These are phyloP conservation scores for Trebouxiophyceae sp. DNA, from an alignment of 163 green algal genomes.

Conservation along the genomic window DNA sequence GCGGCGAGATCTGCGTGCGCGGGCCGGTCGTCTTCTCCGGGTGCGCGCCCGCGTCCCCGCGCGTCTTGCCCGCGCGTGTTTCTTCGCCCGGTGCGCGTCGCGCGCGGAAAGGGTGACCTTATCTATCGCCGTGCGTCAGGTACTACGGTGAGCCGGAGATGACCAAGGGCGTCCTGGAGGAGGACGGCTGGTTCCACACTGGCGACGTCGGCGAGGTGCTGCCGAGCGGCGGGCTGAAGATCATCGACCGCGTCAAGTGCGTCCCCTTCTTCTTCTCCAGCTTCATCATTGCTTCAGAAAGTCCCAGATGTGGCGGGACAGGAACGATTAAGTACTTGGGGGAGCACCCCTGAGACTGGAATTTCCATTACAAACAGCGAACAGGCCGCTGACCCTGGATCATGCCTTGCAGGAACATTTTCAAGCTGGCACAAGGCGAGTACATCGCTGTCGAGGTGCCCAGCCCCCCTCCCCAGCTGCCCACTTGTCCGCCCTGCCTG, in stretches of 20 bases:
- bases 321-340: too few relatives aligned
- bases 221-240: constrained; percentile 78
- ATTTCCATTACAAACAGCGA: neutral
- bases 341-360: neutral
- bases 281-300: neutral
- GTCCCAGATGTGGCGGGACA: too few relatives aligned
- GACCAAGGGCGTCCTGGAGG: constrained; percentile 33
- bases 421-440: constrained; percentile 56
- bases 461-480: too few relatives aligned
- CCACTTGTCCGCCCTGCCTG: too few relatives aligned
- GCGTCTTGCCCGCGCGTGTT: neutral
- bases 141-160: constrained; percentile 89
- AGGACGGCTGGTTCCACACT: constrained; percentile 55
- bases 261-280: constrained; percentile 29
- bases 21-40: constrained; percentile 70
- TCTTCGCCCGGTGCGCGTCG: neutral
- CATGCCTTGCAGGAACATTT: constrained; percentile 4
- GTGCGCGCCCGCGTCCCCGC: constrained; percentile 36
- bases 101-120: too few relatives aligned
- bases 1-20: constrained; percentile 74
- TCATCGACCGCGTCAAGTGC: constrained; percentile 92
- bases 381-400: neutral
- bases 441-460: constrained; percentile 86
- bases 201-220: constrained; percentile 90
- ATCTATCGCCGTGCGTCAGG: too few relatives aligned